A percentile compares a stretch with the other conserved stretches of the same genome.
Conservation (phyloP, 2,329 filamentous ascomycete species). For the Cylindrodendrum hubeiense region DNA sequence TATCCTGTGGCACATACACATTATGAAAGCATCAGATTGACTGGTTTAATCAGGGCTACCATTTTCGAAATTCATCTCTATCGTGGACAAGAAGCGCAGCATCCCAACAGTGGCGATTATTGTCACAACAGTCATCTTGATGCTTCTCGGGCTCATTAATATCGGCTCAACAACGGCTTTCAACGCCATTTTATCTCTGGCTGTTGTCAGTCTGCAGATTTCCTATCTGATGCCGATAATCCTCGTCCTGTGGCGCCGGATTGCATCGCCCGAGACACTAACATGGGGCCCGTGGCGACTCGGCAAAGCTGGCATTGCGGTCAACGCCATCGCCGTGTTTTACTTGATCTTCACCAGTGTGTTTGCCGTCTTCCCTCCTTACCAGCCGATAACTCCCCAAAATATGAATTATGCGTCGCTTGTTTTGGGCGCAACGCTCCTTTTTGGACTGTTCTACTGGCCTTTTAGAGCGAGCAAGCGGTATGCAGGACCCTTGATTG, state of each 20-base stretch:
- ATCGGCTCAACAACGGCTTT: constrained; percentile 39
- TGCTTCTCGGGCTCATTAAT: constrained; percentile 37
- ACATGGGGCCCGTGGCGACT: constrained; percentile 33
- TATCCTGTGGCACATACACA: neutral
- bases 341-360: constrained; percentile 31
- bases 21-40: neutral
- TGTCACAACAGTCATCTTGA: constrained; percentile 13
- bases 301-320: constrained; percentile 19
- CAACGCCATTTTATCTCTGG: constrained; percentile 34
- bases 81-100: constrained; percentile 21
- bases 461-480: constrained; percentile 25
- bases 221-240: constrained; percentile 32
- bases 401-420: constrained; percentile 38
- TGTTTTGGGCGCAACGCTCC: constrained; percentile 22
- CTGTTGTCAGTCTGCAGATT: constrained; percentile 28
- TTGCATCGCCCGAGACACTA: constrained; percentile 17
- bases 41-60: constrained; percentile 20
- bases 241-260: constrained; percentile 30
- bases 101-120: constrained; percentile 28
- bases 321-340: constrained; percentile 22
- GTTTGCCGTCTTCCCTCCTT: constrained; percentile 33
- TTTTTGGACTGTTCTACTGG: constrained; percentile 37
- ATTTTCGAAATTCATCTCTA: constrained; percentile 26
- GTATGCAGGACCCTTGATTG: constrained; percentile 30
- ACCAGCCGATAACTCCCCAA: constrained; percentile 22